Evolutionary conservation across 2,329 filamentous ascomycete genomes (phyloP), one percentile per base, ranked within the genome.

Genomic region (Fusarium luffae): DNA sequence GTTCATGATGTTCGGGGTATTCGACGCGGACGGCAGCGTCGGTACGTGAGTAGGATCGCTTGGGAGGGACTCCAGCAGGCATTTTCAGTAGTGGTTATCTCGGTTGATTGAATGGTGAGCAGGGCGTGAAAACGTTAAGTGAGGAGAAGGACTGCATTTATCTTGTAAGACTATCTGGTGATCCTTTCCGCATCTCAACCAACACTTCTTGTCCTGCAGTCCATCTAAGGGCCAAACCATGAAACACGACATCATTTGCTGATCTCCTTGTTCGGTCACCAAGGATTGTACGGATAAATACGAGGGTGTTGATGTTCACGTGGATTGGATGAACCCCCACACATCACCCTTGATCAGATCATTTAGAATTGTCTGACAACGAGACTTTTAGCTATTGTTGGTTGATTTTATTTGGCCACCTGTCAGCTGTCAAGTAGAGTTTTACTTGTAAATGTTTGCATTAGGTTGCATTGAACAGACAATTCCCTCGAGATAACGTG

Each of bases 21-120:
- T 93, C 89, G 66, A 97, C 90, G 19, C 89, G 87, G 63, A 97
- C 91, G 54, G 85, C 88, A 49, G 93, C 87, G 75, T 97, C 92
- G 9, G 93, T 97, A 75, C 93, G 90, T 19, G 93, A 92, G 77
- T 90, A 92, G 54, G 70, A 73, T 40, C 66, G 57, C 23, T 73
- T 67, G 2, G 70, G 70, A 25, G 66, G 47, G 4, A 42, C 12
- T 37, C 67, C 67, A 19, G 68, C 43, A 54, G 63, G 62, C 68
- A 70, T 70, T 11, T 28, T 58, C 40, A 21, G 13, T 18, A 25
- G 7, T 3, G 56, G 13, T 13, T 10, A 19, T 8, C 4, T 41
- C 7, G 44, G n/a, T 50, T 30, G 18, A 28, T 16, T 23, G 9
- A 25, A 14, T 3, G 7, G 19, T 49, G 4, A 27, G 1, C 25